A percentile compares a stretch with the other conserved stretches of the same genome.
phyloP scores from a whole-genome alignment of 2,329 filamentous ascomycete genomes.

The Dryadomyces quercivorus region DNA sequence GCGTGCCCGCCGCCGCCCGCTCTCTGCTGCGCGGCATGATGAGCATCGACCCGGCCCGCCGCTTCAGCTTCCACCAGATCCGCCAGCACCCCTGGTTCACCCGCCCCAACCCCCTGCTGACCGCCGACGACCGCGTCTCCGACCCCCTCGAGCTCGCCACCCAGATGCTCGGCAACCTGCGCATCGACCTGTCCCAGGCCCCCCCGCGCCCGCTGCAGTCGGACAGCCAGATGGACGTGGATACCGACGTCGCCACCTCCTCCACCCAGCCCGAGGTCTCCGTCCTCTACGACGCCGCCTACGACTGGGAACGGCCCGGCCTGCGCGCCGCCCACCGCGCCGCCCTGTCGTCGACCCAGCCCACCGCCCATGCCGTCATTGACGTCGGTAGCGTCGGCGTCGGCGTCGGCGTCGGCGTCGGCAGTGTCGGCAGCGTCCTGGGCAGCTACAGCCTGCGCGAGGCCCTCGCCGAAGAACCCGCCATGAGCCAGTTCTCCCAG shows the following conservation, averaged over 20 bases:
- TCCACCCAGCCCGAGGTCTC: slow-evolving; percentile 46
- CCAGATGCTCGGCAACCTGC: slow-evolving; percentile 82
- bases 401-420: slow-evolving; percentile 16
- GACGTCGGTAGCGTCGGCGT: slow-evolving; percentile 16
- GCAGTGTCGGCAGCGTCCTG: too few species aligned
- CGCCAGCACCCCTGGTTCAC: slow-evolving; percentile 94
- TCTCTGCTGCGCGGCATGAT: slow-evolving; percentile 91
- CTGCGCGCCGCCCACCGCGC: slow-evolving; percentile 37
- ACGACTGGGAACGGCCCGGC: slow-evolving; percentile 77
- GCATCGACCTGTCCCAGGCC: slow-evolving; percentile 72
- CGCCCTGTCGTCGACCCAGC: slow-evolving; percentile 35
- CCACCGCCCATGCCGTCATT: slow-evolving; percentile 23
- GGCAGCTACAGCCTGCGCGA: slow-evolving; percentile 26
- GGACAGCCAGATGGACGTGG: slow-evolving; percentile 57
- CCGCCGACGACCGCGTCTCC: slow-evolving; percentile 57
- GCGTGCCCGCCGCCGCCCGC: slow-evolving; percentile 59
- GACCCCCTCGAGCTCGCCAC: slow-evolving; percentile 84
- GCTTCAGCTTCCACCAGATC: slow-evolving; percentile 79
- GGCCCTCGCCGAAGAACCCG: slow-evolving; percentile 72
- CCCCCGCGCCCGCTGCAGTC: slow-evolving; percentile 26
- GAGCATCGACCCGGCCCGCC: slow-evolving; percentile 58
- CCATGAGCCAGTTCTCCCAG: slow-evolving; percentile 73
- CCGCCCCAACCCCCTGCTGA: slow-evolving; percentile 64
- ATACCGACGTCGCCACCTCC: slow-evolving; percentile 29
- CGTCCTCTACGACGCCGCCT: slow-evolving; percentile 62